Evolutionary conservation across 2,329 filamentous ascomycete species (phyloP).

Genomic region (Talaromyces sp.): DNA sequence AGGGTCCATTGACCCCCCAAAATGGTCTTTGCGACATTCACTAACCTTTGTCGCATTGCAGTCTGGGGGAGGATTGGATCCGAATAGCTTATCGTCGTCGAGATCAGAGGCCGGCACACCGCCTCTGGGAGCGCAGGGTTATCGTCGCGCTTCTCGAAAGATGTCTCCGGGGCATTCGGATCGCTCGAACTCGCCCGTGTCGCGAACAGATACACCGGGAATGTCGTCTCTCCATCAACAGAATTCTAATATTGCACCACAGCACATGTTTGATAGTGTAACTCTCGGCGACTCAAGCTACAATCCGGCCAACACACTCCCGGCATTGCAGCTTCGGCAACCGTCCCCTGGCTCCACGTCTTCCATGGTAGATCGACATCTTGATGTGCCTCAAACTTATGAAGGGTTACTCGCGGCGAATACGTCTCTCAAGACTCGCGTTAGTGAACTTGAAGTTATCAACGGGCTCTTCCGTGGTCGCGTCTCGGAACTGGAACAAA

Average conservation of each 20-base stretch:
- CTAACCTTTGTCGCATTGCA: conserved; percentile 20
- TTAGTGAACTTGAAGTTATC: conserved; percentile 92
- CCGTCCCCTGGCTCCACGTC: conserved; percentile 57
- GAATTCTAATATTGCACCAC: conserved; percentile 61
- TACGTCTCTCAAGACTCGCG: conserved; percentile 84
- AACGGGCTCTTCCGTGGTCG: conserved; percentile 74
- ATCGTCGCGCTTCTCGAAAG: conserved; percentile 66
- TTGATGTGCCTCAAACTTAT: conserved; percentile 69
- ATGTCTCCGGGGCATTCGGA: conserved; percentile 67
- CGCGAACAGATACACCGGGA: conserved; percentile 71
- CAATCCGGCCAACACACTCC: conserved; percentile 49
- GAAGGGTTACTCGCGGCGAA: conserved; percentile 76
- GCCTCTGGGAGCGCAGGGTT: conserved; percentile 51
- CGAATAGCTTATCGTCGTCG: conserved; percentile 55
- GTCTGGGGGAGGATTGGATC: conserved; percentile 43
- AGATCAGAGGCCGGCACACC: conserved; percentile 53
- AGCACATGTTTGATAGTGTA: conserved; percentile 73
- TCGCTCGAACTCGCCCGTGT: conserved; percentile 71
- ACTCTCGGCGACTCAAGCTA: conserved; percentile 64
- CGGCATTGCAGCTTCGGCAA: conserved; percentile 48
- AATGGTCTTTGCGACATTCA: conserved; percentile 21
- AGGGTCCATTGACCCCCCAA: not conserved
- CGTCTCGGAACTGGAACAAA: conserved; percentile 69
- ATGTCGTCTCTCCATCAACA: conserved; percentile 56
- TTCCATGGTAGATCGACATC: conserved; percentile 56